These are phyloP conservation scores for Pleurotus sapidus DNA, from an alignment of 768 basidiomycete species.

Conservation along the genomic window DNA sequence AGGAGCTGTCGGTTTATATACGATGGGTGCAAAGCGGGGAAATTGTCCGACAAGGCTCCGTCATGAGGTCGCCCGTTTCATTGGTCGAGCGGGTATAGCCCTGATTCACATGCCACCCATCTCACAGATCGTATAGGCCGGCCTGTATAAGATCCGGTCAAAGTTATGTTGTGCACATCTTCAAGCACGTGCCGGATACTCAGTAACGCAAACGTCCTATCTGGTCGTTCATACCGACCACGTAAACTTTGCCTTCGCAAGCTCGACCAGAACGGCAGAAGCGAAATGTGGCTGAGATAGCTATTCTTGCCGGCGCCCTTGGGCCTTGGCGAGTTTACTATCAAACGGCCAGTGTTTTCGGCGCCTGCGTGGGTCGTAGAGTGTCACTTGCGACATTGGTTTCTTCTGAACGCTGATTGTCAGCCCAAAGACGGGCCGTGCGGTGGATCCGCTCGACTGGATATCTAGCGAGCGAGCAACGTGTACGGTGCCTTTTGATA, in stretches of 20 bases:
- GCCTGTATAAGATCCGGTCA: slow-evolving; percentile 4
- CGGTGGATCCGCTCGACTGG: not conserved
- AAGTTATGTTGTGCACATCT: not conserved
- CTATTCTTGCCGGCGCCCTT: not conserved
- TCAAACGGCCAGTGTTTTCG: not conserved
- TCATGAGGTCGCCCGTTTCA: not conserved
- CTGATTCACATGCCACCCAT: slow-evolving; percentile 4
- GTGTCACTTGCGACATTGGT: not conserved
- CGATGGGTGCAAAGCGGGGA: slow-evolving; percentile 6
- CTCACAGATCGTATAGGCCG: not conserved
- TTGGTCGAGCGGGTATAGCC: not conserved
- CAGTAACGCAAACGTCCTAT: not conserved
- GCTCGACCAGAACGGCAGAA: slow-evolving; percentile 5
- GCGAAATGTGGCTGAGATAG: not conserved
- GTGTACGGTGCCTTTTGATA: not conserved
- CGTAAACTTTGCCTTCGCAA: not conserved
- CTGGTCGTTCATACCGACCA: not conserved
- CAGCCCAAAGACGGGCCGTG: not conserved
- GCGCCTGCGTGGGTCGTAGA: slow-evolving; percentile 3
- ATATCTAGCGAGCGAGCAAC: not conserved
- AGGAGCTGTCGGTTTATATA: not conserved
- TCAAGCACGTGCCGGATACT: not conserved
- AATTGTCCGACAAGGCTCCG: slow-evolving; percentile 7
- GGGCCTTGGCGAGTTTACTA: not conserved
- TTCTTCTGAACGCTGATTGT: not conserved